Evolutionary conservation across 495 filamentous ascomycete genomes (phyloP).

Genomic region (Lentithecium fluviatile): DNA sequence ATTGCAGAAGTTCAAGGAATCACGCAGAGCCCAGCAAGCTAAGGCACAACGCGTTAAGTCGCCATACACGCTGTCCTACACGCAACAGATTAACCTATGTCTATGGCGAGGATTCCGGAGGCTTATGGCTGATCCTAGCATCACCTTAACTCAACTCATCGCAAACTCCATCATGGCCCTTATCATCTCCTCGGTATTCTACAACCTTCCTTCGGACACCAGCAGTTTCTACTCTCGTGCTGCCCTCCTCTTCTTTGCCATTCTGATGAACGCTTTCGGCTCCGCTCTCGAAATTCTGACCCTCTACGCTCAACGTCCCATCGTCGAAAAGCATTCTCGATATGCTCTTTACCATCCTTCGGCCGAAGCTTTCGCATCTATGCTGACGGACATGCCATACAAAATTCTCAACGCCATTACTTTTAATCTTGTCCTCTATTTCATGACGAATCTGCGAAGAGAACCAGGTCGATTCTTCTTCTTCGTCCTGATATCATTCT

Average conservation of each 20-base stretch:
- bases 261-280: slow-evolving; percentile 82
- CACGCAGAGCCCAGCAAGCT: slow-evolving; percentile 65
- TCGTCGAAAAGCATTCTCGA: slow-evolving; percentile 86
- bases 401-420: slow-evolving; percentile 54
- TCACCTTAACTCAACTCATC: slow-evolving; percentile 68
- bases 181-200: slow-evolving; percentile 81
- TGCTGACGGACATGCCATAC: slow-evolving; percentile 75
- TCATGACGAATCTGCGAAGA: slow-evolving; percentile 79
- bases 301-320: slow-evolving; percentile 82
- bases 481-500: slow-evolving; percentile 48
- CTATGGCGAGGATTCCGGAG: slow-evolving; percentile 70
- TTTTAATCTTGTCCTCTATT: slow-evolving; percentile 79
- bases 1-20: slow-evolving; percentile 66
- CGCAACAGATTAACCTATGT: slow-evolving; percentile 70
- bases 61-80: slow-evolving; percentile 73
- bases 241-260: slow-evolving; percentile 84
- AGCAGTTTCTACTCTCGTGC: slow-evolving; percentile 73
- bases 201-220: slow-evolving; percentile 63
- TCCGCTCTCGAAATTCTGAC: slow-evolving; percentile 78
- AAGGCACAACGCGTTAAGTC: slow-evolving; percentile 62
- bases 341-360: slow-evolving; percentile 94
- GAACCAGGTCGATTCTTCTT: slow-evolving; percentile 63
- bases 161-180: slow-evolving; percentile 74
- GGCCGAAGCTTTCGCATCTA: slow-evolving; percentile 79
- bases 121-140: slow-evolving; percentile 66